Conservation (phyloP, 73 alveolate genomes). For the Breviolum minutum region DNA sequence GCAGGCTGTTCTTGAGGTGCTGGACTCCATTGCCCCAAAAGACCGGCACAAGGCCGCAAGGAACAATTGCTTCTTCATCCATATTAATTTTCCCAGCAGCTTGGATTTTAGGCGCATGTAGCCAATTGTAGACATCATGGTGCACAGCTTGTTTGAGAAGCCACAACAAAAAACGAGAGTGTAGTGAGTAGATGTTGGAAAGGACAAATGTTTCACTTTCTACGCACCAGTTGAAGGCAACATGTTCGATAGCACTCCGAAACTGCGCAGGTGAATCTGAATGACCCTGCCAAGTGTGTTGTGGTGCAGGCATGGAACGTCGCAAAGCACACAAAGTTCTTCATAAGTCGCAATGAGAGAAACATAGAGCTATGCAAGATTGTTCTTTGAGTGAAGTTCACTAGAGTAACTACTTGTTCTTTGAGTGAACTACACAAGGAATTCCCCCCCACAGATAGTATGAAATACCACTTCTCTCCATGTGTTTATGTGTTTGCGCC, state of each 20-base stretch:
- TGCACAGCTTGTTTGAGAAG: too few species aligned
- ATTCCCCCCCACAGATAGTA: too few species aligned
- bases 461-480: too few species aligned
- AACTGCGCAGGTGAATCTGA: constrained; percentile 53
- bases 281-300: constrained; percentile 91
- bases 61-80: too few species aligned
- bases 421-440: too few species aligned
- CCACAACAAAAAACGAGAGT: neutral
- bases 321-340: neutral
- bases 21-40: constrained; percentile 73
- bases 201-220: neutral
- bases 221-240: neutral
- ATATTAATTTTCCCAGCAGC: too few species aligned
- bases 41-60: constrained; percentile 55
- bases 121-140: neutral
- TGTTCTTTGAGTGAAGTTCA: too few species aligned
- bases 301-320: constrained; percentile 39
- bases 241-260: neutral
- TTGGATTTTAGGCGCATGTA: too few species aligned
- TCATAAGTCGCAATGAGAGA: too few species aligned
- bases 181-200: neutral
- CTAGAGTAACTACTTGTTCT: neutral
- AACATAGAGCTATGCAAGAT: too few species aligned
- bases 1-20: constrained; percentile 91
- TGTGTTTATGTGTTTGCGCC: too few species aligned